A percentile compares a stretch with the other conserved stretches of the same genome.
Evolutionary conservation across 1,284 basidiomycete species (phyloP).

Genomic region (Termitomyces sp.): DNA sequence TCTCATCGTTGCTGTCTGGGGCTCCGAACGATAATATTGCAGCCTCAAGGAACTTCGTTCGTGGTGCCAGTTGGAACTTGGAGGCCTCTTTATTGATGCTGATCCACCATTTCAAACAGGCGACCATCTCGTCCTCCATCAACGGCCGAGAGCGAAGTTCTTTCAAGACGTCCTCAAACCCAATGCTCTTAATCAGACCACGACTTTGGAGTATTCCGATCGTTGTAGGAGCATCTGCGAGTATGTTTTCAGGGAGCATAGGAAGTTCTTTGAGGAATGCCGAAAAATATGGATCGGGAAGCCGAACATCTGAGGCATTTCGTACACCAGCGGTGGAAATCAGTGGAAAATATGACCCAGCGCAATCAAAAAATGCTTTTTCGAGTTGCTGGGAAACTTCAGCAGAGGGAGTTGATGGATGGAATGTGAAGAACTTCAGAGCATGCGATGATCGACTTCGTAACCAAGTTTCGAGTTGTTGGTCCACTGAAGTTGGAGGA

Average conservation of each 20-base stretch:
- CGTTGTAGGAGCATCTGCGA: conserved; percentile 62
- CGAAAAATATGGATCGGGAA: conserved; percentile 72
- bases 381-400: conserved; percentile 82
- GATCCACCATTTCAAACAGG: conserved; percentile 91
- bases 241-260: conserved; percentile 64
- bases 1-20: conserved; percentile 36
- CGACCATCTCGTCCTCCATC: conserved; percentile 68
- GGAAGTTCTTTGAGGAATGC: conserved; percentile 82
- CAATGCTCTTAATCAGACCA: conserved; percentile 76
- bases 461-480: conserved; percentile 47
- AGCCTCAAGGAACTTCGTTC: conserved; percentile 64
- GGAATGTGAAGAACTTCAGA: conserved; percentile 87
- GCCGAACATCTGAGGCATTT: conserved; percentile 66
- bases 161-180: conserved; percentile 80
- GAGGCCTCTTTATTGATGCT: conserved; percentile 49
- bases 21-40: conserved; percentile 52
- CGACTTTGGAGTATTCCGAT: conserved; percentile 63
- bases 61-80: conserved; percentile 36
- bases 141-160: conserved; percentile 78
- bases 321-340: conserved; percentile 80
- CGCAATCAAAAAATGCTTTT: conserved; percentile 77
- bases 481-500: conserved; percentile 23
- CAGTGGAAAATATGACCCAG: conserved; percentile 55
- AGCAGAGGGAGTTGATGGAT: conserved; percentile 80
- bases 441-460: conserved; percentile 73